Evolutionary conservation across 148 eudicot species (phyloP), one percentile per base, ranked within the genome.

Genomic region (Rhododendron henanense): DNA sequence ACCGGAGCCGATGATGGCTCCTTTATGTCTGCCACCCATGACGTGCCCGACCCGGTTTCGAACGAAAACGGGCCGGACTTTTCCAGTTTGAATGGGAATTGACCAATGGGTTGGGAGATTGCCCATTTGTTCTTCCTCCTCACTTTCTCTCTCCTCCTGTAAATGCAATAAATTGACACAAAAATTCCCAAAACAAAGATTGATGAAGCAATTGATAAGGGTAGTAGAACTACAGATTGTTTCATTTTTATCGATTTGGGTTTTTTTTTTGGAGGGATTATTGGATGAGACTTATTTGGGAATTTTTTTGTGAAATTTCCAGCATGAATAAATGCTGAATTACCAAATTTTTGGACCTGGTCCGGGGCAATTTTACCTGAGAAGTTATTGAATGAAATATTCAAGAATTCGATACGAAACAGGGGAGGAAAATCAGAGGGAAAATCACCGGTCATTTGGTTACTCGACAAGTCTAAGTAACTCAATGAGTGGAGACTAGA

Each of bases 41-140:
- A 92, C 7, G 95, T 80, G 1, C 99, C 98, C 69, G 99, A 93
- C 78, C 90, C 95, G 0, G 98, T 95, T 61, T 94, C 96, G 84
- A 97, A 97, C 14, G 92, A 84, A 87, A 97, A 95, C 75, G 99
- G 99, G 31, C 99, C 99, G 15, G 98, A 94, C 90, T 89, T 94
- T 3, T 94, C 98, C 33, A 92, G 81, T 82, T 92, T 92, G 86
- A 89, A 92, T 1, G 93, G 90, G 4, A 85, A 44, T 83, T 92
- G 94, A 10, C 90, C 92, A 5, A 86, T 69, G 2, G 98, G 98
- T 50, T 90, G 93, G 3, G 98, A 96, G 31, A 96, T 96, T 31
- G 94, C 93, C 98, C 98, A 96, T 79, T 90, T 93, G 86, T 83
- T 93, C 19, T 55, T 91, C 35, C 78, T 91, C 37, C 18, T 89